Conservation (phyloP, 2,329 filamentous ascomycete species). For the Hypoxylon sp. region DNA sequence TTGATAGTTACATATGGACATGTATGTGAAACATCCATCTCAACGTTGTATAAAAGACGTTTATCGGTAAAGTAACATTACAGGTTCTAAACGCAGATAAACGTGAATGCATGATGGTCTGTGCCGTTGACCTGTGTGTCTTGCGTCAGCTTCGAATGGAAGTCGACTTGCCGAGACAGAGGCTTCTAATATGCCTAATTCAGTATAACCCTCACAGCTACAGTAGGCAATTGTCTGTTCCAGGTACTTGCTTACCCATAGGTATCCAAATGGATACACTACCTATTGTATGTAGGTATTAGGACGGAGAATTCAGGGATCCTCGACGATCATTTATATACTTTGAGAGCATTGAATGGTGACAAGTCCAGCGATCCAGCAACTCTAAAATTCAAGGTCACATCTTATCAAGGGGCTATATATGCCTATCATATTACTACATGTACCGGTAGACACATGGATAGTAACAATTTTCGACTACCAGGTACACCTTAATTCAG, state of each 20-base stretch:
- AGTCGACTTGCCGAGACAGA: slow-evolving; percentile 13
- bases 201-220: neutral
- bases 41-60: neutral
- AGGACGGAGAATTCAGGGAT: neutral
- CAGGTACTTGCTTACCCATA: too few species aligned
- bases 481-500: slow-evolving; percentile 38
- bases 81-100: neutral
- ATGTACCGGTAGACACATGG: too few species aligned
- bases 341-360: slow-evolving; percentile 8
- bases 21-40: neutral
- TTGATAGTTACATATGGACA: neutral
- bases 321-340: slow-evolving; percentile 27
- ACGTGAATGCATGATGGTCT: neutral
- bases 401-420: slow-evolving; percentile 25
- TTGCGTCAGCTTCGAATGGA: slow-evolving; percentile 34
- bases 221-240: neutral
- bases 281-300: neutral
- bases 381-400: slow-evolving; percentile 37
- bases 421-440: slow-evolving; percentile 23
- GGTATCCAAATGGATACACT: too few species aligned
- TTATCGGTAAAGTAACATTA: neutral
- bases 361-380: slow-evolving; percentile 21
- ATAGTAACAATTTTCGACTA: too few species aligned
- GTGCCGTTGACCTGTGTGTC: slow-evolving; percentile 27
- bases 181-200: slow-evolving; percentile 1